phyloP scores from a whole-genome alignment of 2,329 filamentous ascomycete species.

The Botrytis elliptica region DNA sequence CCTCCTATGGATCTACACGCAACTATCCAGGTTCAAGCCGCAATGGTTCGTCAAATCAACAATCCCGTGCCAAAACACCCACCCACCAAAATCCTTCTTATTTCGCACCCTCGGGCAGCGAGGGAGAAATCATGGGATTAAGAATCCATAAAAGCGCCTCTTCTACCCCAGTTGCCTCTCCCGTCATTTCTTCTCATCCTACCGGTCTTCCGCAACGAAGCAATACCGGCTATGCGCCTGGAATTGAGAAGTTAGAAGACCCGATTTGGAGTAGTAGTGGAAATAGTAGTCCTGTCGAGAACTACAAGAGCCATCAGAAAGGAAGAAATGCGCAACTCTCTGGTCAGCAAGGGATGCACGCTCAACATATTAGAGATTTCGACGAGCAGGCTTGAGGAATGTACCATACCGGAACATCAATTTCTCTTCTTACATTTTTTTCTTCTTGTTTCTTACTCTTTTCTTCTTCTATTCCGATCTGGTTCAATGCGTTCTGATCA shows the following conservation, averaged over 20 bases:
- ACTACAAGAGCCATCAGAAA: background rate
- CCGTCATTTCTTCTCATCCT: background rate
- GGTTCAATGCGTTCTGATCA: background rate
- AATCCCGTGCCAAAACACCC: background rate
- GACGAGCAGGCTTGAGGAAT: background rate
- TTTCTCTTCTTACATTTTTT: background rate
- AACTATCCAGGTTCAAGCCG: background rate
- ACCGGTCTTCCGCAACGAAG: background rate
- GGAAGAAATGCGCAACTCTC: background rate
- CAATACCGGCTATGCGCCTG: conserved; percentile 1
- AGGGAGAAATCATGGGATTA: background rate
- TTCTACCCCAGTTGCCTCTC: background rate
- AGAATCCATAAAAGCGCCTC: conserved; percentile 7
- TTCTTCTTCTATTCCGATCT: background rate
- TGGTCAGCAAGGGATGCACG: background rate
- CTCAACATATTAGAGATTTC: conserved; percentile 17
- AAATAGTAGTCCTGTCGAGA: background rate
- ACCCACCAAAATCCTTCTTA: background rate
- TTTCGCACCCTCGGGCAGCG: background rate
- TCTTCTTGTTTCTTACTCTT: background rate
- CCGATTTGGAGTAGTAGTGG: background rate
- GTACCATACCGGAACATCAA: background rate
- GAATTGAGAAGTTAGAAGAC: conserved; percentile 12
- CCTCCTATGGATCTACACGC: background rate
- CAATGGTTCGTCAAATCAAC: background rate